These are phyloP conservation scores for Vigna unguiculata DNA, from an alignment of 306 rosid genomes.

Conservation along the genomic window DNA sequence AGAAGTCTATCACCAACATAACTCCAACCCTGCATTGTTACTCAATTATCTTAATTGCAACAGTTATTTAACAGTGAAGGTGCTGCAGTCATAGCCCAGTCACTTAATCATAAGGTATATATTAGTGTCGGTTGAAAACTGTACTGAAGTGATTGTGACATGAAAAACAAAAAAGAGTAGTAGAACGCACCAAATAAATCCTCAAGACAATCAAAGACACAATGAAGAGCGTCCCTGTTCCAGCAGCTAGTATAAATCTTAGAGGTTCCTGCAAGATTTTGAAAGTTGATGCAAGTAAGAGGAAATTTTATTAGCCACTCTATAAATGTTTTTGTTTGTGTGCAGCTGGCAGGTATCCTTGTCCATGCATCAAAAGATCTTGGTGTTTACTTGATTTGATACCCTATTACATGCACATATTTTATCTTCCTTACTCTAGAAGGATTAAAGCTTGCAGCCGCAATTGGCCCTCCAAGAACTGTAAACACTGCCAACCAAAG, in stretches of 20 bases:
- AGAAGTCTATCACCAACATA: conserved; percentile 96
- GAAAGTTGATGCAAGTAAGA: conserved; percentile 22
- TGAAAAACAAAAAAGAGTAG: conserved; percentile 29
- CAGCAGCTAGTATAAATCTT: conserved; percentile 90
- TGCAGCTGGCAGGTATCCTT: conserved; percentile 8
- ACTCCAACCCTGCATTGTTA: conserved; percentile 87
- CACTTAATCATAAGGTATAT: conserved; percentile 11
- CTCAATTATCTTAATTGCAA: conserved; percentile 25
- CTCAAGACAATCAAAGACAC: conserved; percentile 83
- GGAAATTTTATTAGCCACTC: conserved; percentile 17
- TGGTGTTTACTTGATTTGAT: conserved; percentile 31
- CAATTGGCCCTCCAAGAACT: conserved; percentile 80
- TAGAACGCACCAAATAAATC: conserved; percentile 81
- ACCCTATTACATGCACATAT: conserved; percentile 5
- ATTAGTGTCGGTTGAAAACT: conserved; percentile 11
- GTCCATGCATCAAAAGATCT: conserved; percentile 33
- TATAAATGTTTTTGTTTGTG: conserved; percentile 12
- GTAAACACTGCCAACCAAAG: conserved; percentile 86
- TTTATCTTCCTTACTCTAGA: conserved; percentile 66
- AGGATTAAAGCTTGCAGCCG: conserved; percentile 98
- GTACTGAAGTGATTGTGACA: conserved; percentile 15
- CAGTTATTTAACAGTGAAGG: conserved; percentile 27
- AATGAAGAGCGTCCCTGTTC: conserved; percentile 95
- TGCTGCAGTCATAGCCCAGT: conserved; percentile 17
- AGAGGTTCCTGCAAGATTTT: conserved; percentile 84